phyloP scores from a whole-genome alignment of 805 yeast species.

The Candida verbasci region DNA sequence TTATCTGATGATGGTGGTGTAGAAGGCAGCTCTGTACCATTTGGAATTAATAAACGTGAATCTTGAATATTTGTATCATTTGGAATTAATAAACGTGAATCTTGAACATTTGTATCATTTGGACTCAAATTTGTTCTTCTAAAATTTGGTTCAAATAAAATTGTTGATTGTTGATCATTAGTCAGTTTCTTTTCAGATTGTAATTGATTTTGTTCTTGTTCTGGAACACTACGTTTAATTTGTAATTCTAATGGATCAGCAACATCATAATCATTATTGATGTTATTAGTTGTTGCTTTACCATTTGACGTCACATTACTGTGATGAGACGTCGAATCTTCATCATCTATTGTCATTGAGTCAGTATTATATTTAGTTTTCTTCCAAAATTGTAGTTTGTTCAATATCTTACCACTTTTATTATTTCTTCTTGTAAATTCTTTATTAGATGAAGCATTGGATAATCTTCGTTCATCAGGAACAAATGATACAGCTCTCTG shows the following conservation, averaged over 20 bases:
- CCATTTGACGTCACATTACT: constrained; percentile 1
- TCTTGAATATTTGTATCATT: not conserved
- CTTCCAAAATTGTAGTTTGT: constrained; percentile 39
- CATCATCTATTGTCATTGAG: not conserved
- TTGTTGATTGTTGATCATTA: not conserved
- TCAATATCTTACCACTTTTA: constrained; percentile 23
- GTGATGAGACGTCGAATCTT: constrained; percentile 4
- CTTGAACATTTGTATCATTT: not conserved
- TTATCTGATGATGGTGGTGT: constrained; percentile 7
- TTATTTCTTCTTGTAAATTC: constrained; percentile 10
- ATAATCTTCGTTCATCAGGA: constrained; percentile 13
- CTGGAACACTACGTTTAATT: not conserved
- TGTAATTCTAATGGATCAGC: not conserved
- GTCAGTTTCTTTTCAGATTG: too few species aligned
- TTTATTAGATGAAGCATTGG: constrained; percentile 11
- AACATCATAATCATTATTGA: not conserved
- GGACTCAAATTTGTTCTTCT: not conserved
- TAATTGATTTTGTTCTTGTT: not conserved
- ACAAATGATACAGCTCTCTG: constrained; percentile 16
- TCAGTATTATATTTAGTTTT: constrained; percentile 11
- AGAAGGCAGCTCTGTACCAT: constrained; percentile 3
- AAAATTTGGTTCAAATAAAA: not conserved
- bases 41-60: not conserved
- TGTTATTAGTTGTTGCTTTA: constrained; percentile 1
- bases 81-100: not conserved